phyloP scores from a whole-genome alignment of 768 basidiomycete species.

The Tephrocybe sp. region DNA sequence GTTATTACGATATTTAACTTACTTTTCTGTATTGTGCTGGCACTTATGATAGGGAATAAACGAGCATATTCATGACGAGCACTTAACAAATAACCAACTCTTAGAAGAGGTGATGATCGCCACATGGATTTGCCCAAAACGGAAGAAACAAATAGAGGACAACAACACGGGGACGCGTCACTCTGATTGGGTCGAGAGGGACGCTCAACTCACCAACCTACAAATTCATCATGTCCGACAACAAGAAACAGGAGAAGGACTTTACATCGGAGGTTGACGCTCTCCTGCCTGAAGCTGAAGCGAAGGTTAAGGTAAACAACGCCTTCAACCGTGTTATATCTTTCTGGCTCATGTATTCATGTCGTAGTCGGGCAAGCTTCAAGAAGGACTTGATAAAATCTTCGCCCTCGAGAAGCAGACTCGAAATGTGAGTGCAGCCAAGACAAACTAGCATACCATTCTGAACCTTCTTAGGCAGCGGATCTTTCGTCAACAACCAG shows the following conservation, averaged over 20 bases:
- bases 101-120: constrained; percentile 24
- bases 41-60: constrained; percentile 31
- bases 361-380: constrained; percentile 71
- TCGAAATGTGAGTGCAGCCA: constrained; percentile 64
- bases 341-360: constrained; percentile 1
- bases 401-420: constrained; percentile 92
- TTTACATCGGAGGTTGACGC: constrained; percentile 81
- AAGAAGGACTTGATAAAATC: constrained; percentile 89
- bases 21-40: constrained; percentile 41
- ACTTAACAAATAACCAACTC: constrained; percentile 15
- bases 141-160: constrained; percentile 29
- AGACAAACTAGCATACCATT: constrained; percentile 3
- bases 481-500: constrained; percentile 91
- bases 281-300: constrained; percentile 66
- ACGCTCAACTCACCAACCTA: constrained; percentile 35
- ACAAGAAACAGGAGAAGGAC: constrained; percentile 85
- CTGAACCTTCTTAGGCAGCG: constrained; percentile 63
- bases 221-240: constrained; percentile 67
- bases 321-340: constrained; percentile 17
- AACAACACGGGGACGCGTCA: constrained; percentile 70
- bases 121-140: constrained; percentile 25
- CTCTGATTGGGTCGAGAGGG: constrained; percentile 31
- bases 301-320: constrained; percentile 76
- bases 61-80: constrained; percentile 19
- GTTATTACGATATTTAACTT: constrained; percentile 30